Percentiles rank a stretch among this genome's conserved stretches.
Conservation (phyloP, 352 stramenopile species). For the Elongisporangium senticosum region DNA sequence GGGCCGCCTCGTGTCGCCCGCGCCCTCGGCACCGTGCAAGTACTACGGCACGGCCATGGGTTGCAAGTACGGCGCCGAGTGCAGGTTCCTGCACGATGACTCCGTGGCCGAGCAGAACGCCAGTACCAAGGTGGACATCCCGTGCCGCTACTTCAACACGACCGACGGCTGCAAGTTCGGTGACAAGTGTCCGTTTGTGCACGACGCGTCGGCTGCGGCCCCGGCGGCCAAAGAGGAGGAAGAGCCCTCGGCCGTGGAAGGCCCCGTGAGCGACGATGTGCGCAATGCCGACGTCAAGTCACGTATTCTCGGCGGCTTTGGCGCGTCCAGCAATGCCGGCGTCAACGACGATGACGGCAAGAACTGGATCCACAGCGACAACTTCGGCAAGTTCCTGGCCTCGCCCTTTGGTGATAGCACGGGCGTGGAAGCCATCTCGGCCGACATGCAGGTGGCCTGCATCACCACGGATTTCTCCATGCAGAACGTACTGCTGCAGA, state of each 20-base stretch:
- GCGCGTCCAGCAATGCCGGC: slow-evolving; percentile 69
- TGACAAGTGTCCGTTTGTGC: slow-evolving; percentile 64
- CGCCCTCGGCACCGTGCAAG: slow-evolving; percentile 62
- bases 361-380: slow-evolving; percentile 80
- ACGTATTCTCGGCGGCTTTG: slow-evolving; percentile 80
- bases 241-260: slow-evolving; percentile 9
- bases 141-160: slow-evolving; percentile 74
- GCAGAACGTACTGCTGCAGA: slow-evolving; percentile 89
- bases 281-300: slow-evolving; percentile 82
- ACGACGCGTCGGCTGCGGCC: slow-evolving; percentile 9
- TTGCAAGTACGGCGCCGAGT: slow-evolving; percentile 77
- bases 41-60: slow-evolving; percentile 72
- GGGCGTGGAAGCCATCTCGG: slow-evolving; percentile 48
- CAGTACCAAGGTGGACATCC: slow-evolving; percentile 63
- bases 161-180: slow-evolving; percentile 68
- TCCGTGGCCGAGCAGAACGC: slow-evolving; percentile 20
- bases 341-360: slow-evolving; percentile 80
- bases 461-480: slow-evolving; percentile 89
- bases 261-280: slow-evolving; percentile 45
- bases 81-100: slow-evolving; percentile 76
- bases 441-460: slow-evolving; percentile 56
- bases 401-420: slow-evolving; percentile 78
- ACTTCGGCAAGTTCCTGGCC: slow-evolving; percentile 49
- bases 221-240: slow-evolving; percentile 25
- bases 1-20: slow-evolving; percentile 56